These are phyloP conservation scores for Striga hermonthica DNA, from an alignment of 305 asterid genomes.

Conservation along the genomic window DNA sequence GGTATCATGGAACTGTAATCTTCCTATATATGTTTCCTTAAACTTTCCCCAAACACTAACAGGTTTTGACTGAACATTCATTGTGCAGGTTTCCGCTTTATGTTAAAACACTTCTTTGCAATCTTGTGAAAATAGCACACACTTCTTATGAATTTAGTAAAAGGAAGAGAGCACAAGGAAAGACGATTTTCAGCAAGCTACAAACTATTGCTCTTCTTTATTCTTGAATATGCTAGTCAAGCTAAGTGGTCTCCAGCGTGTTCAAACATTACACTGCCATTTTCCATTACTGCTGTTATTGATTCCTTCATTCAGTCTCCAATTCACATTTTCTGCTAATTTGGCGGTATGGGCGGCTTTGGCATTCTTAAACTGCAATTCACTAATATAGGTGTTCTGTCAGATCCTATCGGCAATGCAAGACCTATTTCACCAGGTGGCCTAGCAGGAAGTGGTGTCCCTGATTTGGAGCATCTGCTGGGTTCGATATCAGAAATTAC, in stretches of 20 bases:
- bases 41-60: slow-evolving; percentile 1
- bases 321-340: too few relatives aligned
- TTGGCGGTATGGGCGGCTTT: too few relatives aligned
- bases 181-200: slow-evolving; percentile 2
- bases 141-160: neutral
- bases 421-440: slow-evolving; percentile 40
- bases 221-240: too few relatives aligned
- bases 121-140: neutral
- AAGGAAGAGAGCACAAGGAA: neutral
- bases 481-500: slow-evolving; percentile 38
- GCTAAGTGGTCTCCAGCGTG: too few relatives aligned
- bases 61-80: neutral
- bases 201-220: neutral
- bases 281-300: too few relatives aligned
- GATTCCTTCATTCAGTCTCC: too few relatives aligned
- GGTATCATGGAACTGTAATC: neutral
- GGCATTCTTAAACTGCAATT: too few relatives aligned
- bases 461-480: slow-evolving; percentile 34
- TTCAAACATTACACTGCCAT: too few relatives aligned
- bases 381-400: slow-evolving; percentile 24
- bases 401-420: slow-evolving; percentile 39
- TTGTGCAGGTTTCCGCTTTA: neutral
- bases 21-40: neutral
- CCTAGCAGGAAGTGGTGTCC: slow-evolving; percentile 44
- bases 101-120: neutral